A percentile compares a stretch with the other conserved stretches of the same genome.
phyloP scores from a whole-genome alignment of 2,329 filamentous ascomycete species.

The Phaeomoniella chlamydospora region DNA sequence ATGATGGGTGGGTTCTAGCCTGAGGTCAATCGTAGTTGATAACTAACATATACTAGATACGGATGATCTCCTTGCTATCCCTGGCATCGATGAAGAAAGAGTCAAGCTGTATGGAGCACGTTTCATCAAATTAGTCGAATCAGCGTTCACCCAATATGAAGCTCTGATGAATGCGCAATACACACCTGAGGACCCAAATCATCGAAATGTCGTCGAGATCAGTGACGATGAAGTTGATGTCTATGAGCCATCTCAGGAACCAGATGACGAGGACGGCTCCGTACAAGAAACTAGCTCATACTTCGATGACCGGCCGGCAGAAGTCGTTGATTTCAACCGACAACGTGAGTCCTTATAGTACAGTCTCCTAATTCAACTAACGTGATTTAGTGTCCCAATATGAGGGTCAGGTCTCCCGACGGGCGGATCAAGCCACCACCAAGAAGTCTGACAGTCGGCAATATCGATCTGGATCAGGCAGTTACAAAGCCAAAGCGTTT shows the following conservation, averaged over 20 bases:
- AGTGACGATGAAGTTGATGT: conserved; percentile 22
- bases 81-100: conserved; percentile 28
- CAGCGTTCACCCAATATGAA: conserved; percentile 24
- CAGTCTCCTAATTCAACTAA: conserved; percentile 2
- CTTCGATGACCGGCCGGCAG: conserved; percentile 8
- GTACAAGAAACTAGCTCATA: conserved; percentile 11
- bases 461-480: conserved; percentile 1
- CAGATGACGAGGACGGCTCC: conserved; percentile 8
- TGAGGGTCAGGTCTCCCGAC: neutral
- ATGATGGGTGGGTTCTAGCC: conserved; percentile 20
- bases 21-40: neutral
- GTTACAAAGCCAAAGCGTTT: conserved; percentile 3
- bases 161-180: conserved; percentile 22
- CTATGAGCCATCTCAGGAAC: conserved; percentile 13
- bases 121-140: conserved; percentile 25
- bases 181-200: conserved; percentile 25
- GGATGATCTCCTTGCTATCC: conserved; percentile 22
- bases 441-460: neutral
- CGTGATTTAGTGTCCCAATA: conserved; percentile 8
- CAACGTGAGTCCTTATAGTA: conserved; percentile 6
- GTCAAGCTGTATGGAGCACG: conserved; percentile 26
- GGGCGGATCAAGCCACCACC: neutral
- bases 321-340: conserved; percentile 8
- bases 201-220: conserved; percentile 29
- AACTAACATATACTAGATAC: conserved; percentile 16